phyloP scores from a whole-genome alignment of 495 filamentous ascomycete species.

The Durotheca rogersii region DNA sequence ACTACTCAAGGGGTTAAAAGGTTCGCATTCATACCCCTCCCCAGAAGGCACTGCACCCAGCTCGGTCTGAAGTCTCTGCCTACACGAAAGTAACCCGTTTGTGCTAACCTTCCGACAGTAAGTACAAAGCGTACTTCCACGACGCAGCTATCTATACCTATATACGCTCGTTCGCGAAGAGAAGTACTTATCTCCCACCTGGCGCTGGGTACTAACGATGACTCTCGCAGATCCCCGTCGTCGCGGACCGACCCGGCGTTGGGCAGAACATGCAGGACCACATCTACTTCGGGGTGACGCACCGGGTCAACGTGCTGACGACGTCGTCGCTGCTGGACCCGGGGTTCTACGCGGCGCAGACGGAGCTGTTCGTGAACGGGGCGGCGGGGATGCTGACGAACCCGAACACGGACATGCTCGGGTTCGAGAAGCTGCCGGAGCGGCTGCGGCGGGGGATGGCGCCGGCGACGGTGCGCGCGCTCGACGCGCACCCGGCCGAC shows the following conservation, averaged over 20 bases:
- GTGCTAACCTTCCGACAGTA: too few species aligned
- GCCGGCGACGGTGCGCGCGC: conserved; percentile 13
- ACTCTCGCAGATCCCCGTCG: conserved; percentile 43
- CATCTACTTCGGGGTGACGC: conserved; percentile 28
- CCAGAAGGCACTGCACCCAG: too few species aligned
- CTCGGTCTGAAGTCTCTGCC: conserved; percentile 34
- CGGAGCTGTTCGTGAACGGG: background rate
- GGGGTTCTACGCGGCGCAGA: background rate
- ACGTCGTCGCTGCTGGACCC: conserved; percentile 5
- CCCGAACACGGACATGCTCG: conserved; percentile 43
- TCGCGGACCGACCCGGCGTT: conserved; percentile 47
- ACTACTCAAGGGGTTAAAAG: too few species aligned
- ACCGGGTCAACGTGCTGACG: conserved; percentile 32
- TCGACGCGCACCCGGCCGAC: conserved; percentile 44
- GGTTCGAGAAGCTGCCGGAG: conserved; percentile 50
- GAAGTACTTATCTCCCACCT: too few species aligned
- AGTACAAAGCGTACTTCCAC: too few species aligned
- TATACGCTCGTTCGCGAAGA: too few species aligned
- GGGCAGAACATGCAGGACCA: conserved; percentile 52
- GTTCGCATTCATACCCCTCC: too few species aligned
- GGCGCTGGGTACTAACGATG: too few species aligned
- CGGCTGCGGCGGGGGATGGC: conserved; percentile 26
- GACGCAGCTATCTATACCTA: too few species aligned
- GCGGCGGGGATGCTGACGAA: conserved; percentile 40
- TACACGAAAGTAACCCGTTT: too few species aligned